Conservation (phyloP, 2,329 filamentous ascomycete species). For the Chaetomium globosum region DNA sequence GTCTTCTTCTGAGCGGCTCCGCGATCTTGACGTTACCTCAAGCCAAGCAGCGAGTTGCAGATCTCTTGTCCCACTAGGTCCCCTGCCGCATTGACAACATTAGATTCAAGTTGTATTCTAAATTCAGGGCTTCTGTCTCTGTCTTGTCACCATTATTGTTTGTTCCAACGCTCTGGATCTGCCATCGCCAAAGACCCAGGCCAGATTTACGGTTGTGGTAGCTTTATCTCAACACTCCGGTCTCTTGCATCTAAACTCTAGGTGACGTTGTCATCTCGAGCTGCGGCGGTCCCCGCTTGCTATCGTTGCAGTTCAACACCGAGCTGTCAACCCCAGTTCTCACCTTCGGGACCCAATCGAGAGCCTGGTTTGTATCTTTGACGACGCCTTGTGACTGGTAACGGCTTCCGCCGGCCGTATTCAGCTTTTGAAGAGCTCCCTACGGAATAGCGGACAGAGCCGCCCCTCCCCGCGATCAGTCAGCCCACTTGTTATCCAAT, state of each 20-base stretch:
- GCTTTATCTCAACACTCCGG: not conserved
- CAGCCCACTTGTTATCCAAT: not conserved
- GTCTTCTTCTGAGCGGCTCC: not conserved
- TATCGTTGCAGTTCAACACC: not conserved
- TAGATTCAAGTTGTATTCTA: not conserved
- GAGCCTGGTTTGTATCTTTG: not conserved
- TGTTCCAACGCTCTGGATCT: not conserved
- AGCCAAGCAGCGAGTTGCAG: slow-evolving; percentile 17
- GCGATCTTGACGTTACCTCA: slow-evolving; percentile 9
- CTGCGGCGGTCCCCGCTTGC: slow-evolving; percentile 4
- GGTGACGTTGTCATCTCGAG: not conserved
- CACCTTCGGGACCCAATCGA: not conserved
- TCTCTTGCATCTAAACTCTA: not conserved
- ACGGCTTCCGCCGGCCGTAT: not conserved
- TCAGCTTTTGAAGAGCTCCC: not conserved
- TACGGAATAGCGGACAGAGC: not conserved
- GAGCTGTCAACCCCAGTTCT: not conserved
- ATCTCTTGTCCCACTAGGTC: slow-evolving; percentile 21
- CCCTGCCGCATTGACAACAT: slow-evolving; percentile 18
- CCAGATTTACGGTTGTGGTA: not conserved
- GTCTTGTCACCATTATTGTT: not conserved
- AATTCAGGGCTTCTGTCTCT: not conserved
- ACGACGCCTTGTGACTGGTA: slow-evolving; percentile 9
- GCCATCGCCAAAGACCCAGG: not conserved
- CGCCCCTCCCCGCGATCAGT: not conserved